Evolutionary conservation across 768 basidiomycete species (phyloP), one percentile per base, ranked within the genome.

Genomic region (Trametes coccinea): DNA sequence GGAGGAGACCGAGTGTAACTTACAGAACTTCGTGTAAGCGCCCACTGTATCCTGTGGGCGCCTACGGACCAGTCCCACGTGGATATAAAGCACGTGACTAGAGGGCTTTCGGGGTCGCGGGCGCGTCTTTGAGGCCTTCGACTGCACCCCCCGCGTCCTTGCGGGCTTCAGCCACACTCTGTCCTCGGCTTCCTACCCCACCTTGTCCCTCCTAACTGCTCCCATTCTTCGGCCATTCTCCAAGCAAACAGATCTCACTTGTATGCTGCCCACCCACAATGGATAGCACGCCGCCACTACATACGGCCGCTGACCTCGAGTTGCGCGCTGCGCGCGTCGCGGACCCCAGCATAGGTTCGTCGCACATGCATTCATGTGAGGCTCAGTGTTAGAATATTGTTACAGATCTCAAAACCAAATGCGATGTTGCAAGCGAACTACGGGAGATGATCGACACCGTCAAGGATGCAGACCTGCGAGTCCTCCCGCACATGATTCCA

Each of bases 401-500:
- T 7, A 44, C 66, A 92, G 90, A 91, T 74, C 80, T 90, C 65
- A 84, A 84, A 60, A 84, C 83, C 2, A 91, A 90, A 74, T 82
- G 84, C 72, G 76, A 77, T 3, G 82, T 86, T n/a, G 89, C 89
- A 60, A 82, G 80, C 60, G 92, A 93, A 71, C 84, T 94, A 61
- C 82, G 90, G 59, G 91, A 93, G 72, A 84, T 87, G 78, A 80
- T 94, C 65, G 92, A 94, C 68, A 86, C 86, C 14, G 83, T 90
- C 43, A 81, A 89, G 57, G 92, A 93, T 62, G 77, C 83, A 16
- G 92, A 94, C 64, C 77, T 82, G 43, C 84, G 87, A 22, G 86
- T 86, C 37, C 79, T 92, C 22, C 85, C 86, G 6, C 84, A 85
- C 64, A 85, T 92, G 70, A 85, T 92, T 53, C 88, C 88, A 14